These are phyloP conservation scores for Zelopaecilomyces penicillatus DNA, from an alignment of 2,329 filamentous ascomycete genomes.

Conservation along the genomic window DNA sequence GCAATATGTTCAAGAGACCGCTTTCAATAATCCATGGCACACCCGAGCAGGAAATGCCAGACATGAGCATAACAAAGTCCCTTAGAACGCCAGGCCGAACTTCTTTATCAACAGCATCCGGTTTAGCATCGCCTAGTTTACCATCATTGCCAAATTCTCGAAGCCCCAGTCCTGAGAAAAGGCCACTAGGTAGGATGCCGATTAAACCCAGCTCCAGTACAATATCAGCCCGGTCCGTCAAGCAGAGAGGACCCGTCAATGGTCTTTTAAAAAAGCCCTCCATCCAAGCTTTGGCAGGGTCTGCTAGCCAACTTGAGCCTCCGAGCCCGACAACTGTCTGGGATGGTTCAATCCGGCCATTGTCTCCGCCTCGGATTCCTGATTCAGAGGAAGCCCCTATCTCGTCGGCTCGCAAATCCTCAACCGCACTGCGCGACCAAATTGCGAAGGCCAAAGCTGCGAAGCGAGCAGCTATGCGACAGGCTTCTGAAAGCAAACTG, in stretches of 20 bases:
- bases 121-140: neutral
- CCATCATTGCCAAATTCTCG: constrained; percentile 13
- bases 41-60: constrained; percentile 20
- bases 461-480: constrained; percentile 45
- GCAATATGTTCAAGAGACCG: constrained; percentile 34
- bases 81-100: too few species aligned
- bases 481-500: constrained; percentile 16
- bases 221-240: constrained; percentile 35
- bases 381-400: neutral
- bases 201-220: constrained; percentile 40
- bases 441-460: constrained; percentile 90
- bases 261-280: constrained; percentile 50
- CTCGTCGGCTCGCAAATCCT: constrained; percentile 52
- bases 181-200: constrained; percentile 14
- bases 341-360: constrained; percentile 22
- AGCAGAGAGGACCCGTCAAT: constrained; percentile 44
- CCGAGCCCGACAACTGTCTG: constrained; percentile 13
- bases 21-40: constrained; percentile 36
- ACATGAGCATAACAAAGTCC: too few species aligned
- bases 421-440: constrained; percentile 73
- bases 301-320: constrained; percentile 6
- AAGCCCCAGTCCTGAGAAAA: constrained; percentile 33
- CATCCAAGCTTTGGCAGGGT: constrained; percentile 29
- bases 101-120: neutral
- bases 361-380: constrained; percentile 10